Evolutionary conservation across 345 rosid genomes (phyloP).

Genomic region (Camelina sativa): DNA sequence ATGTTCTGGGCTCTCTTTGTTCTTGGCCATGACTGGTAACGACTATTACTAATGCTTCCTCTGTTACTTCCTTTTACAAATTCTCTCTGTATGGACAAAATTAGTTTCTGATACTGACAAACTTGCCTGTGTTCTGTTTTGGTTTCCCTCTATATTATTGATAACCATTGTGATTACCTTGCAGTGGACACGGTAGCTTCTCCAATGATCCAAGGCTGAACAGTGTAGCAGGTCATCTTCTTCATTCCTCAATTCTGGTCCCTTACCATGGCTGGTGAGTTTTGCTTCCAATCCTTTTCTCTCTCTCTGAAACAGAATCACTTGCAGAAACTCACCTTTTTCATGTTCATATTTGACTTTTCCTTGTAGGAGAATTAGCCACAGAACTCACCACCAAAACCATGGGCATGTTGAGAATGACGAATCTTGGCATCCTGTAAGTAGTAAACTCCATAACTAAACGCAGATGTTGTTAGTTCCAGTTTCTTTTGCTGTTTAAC

Average conservation of each 20-base stretch:
- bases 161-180: conserved; percentile 5
- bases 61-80: not conserved
- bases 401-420: conserved; percentile 92
- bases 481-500: not conserved
- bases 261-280: conserved; percentile 95
- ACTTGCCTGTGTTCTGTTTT: conserved; percentile 12
- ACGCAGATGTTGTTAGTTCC: not conserved
- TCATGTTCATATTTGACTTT: conserved; percentile 7
- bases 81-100: not conserved
- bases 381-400: conserved; percentile 92
- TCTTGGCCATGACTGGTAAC: conserved; percentile 87
- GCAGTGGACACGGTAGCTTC: conserved; percentile 92
- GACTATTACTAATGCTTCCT: not conserved
- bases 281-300: not conserved
- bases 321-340: not conserved
- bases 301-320: not conserved
- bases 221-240: conserved; percentile 74
- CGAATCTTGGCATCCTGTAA: conserved; percentile 87
- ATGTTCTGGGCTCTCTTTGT: conserved; percentile 95
- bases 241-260: conserved; percentile 85
- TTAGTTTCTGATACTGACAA: conserved; percentile 8
- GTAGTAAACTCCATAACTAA: conserved; percentile 8
- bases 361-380: conserved; percentile 82
- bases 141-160: not conserved
- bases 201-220: conserved; percentile 66